phyloP scores from a whole-genome alignment of 306 rosid genomes.

The Cicer cuneatum region DNA sequence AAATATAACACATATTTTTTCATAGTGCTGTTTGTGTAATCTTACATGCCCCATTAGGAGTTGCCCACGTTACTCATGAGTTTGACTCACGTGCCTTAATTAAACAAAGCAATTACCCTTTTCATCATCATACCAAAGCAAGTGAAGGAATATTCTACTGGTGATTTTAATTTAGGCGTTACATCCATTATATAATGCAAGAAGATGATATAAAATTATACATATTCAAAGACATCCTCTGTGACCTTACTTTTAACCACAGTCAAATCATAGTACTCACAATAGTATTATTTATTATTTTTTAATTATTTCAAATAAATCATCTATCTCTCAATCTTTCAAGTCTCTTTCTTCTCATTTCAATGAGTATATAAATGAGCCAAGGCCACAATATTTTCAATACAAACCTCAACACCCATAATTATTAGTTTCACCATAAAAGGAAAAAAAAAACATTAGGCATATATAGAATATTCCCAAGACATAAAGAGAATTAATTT shows the following conservation, averaged over 20 bases:
- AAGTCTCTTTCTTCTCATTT: constrained; percentile 23
- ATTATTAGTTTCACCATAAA: background rate
- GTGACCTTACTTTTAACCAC: constrained; percentile 1
- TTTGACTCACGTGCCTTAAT: constrained; percentile 49
- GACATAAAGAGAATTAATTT: background rate
- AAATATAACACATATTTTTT: too few species aligned
- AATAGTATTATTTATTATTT: background rate
- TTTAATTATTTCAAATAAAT: background rate
- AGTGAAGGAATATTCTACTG: constrained; percentile 1
- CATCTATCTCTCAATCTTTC: background rate
- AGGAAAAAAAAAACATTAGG: background rate
- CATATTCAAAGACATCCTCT: constrained; percentile 47
- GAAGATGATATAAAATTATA: constrained; percentile 9
- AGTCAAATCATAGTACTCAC: background rate
- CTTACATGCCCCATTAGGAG: constrained; percentile 1
- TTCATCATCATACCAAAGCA: background rate
- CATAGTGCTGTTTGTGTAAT: background rate
- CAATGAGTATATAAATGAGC: constrained; percentile 31
- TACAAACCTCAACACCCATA: background rate
- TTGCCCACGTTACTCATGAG: constrained; percentile 49
- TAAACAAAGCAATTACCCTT: background rate
- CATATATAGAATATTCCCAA: background rate
- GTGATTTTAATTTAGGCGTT: background rate
- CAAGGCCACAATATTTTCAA: background rate
- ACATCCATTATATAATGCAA: background rate